Evolutionary conservation across 768 basidiomycete species (phyloP).

Genomic region (Mycena kentingensis): DNA sequence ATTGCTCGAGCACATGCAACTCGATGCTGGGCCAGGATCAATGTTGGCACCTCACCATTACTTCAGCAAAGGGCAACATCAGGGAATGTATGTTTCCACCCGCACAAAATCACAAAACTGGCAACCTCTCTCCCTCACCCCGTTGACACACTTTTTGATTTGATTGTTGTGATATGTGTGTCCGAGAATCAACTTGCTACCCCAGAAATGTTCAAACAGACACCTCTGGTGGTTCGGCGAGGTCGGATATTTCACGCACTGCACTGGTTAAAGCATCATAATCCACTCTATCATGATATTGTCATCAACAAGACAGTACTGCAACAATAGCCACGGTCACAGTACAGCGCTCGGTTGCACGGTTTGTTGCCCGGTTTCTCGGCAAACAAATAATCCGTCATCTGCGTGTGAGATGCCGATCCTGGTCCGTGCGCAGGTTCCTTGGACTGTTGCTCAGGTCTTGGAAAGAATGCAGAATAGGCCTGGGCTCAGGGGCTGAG

Average conservation of each 20-base stretch:
- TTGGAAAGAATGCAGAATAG: too few relatives aligned
- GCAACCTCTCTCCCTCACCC: conserved; percentile 11
- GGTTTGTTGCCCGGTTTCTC: too few relatives aligned
- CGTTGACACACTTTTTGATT: conserved; percentile 1
- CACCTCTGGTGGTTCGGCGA: conserved; percentile 16
- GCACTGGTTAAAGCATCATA: neutral
- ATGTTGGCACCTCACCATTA: neutral
- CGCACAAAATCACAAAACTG: conserved; percentile 12
- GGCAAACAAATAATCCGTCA: too few relatives aligned
- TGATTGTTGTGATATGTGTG: neutral
- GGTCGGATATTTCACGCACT: conserved; percentile 7
- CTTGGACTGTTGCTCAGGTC: too few relatives aligned
- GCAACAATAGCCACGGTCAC: too few relatives aligned
- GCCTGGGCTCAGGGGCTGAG: too few relatives aligned
- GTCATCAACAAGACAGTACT: neutral
- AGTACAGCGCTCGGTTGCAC: too few relatives aligned
- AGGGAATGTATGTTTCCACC: conserved; percentile 21
- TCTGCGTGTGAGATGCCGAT: too few relatives aligned
- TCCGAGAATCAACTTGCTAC: conserved; percentile 6
- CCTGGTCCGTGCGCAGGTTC: too few relatives aligned
- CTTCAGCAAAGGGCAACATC: conserved; percentile 8
- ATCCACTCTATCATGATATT: neutral
- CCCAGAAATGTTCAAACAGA: conserved; percentile 6
- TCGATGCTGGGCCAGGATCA: conserved; percentile 14
- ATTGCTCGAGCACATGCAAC: conserved; percentile 16